Base-by-base conservation (phyloP, 2,329 filamentous ascomycete species). In the Bertia moriformis region DNA sequence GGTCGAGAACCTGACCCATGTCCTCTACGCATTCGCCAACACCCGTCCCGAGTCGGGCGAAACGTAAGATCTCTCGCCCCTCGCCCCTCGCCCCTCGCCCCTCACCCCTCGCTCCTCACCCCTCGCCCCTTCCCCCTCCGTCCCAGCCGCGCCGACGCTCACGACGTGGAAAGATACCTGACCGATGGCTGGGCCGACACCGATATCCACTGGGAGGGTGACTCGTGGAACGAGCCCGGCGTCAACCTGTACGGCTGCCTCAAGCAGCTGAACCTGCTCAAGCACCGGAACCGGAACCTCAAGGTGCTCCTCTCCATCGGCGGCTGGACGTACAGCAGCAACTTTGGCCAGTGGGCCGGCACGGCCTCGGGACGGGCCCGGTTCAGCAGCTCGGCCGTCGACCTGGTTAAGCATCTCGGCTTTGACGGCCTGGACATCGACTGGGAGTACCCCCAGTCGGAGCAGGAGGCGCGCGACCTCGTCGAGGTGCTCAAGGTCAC, bases 1-100 rank as follows among this genome's bases (percentile, higher is more conserved):
- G 0, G 76, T 70, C 3, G 73, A 87, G 40, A 81, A 84, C 41
- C 71, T 95, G 32, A 96, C 88, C 0, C 89, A 96, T 52, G 61
- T 96, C 3, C 73, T 95, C 14, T 95, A 95, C 48, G 67, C 88
- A 14, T 96, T 96, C 60, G 89, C 85, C 52, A 93, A 95, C 54
- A 73, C 94, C 42, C 71, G 74, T 3, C 68, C 78, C 2, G 83
- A 89, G 3, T 75, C 71, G 20, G 89, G 89, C 38, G 84, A 93
- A 58, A 86, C 93, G 58, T 82, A n/a, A n/a, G n/a, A n/a, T n/a
- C n/a, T n/a, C n/a, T n/a, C n/a, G n/a, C n/a, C n/a, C n/a, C n/a
- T n/a, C n/a, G n/a, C n/a, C n/a, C n/a, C n/a, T n/a, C n/a, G n/a
- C n/a, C n/a, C n/a, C n/a, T n/a, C n/a, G n/a, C n/a, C n/a, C n/a